These are phyloP conservation scores for Tetrahymena elliotti DNA, from an alignment of 73 alveolate species.

Conservation along the genomic window DNA sequence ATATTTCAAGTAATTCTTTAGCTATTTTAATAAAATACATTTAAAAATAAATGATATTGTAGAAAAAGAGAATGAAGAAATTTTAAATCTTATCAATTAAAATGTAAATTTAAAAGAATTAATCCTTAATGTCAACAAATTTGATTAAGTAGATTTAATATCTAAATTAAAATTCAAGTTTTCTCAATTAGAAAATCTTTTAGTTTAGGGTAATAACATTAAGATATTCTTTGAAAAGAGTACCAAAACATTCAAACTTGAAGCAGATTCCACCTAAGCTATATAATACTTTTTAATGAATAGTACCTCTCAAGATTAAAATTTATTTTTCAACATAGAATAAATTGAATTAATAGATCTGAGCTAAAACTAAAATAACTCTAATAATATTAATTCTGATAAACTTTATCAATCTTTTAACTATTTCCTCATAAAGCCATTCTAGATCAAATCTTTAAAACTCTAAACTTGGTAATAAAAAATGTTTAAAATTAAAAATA, in stretches of 20 bases:
- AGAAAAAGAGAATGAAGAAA: background rate
- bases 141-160: background rate
- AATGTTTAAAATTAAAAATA: no score
- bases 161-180: background rate
- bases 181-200: background rate
- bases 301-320: background rate
- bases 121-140: background rate
- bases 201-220: background rate
- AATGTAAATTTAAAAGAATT: background rate
- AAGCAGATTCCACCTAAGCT: background rate
- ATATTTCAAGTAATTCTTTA: background rate
- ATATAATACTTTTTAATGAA: background rate
- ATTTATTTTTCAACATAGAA: background rate
- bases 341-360: background rate
- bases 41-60: background rate
- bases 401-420: background rate
- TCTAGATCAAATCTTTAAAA: no score
- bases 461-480: background rate
- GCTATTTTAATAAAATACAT: background rate
- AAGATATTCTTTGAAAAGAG: background rate
- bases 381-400: no score
- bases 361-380: background rate
- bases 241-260: background rate
- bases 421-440: background rate
- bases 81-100: background rate